Evolutionary conservation across 2,329 filamentous ascomycete genomes (phyloP).

Genomic region (Madurella mycetomatis): DNA sequence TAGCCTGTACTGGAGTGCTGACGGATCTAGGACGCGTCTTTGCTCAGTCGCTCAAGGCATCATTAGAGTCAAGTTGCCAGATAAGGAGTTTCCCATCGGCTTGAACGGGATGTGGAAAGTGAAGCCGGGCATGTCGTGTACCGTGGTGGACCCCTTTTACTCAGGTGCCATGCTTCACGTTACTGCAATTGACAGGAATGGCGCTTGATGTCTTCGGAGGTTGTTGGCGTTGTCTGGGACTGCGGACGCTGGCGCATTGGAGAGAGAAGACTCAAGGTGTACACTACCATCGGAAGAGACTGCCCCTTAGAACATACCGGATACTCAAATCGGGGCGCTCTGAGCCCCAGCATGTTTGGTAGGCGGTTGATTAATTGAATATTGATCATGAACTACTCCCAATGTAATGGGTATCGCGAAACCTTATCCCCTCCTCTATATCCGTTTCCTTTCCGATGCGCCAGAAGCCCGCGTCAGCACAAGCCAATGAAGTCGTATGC

Average conservation of each 20-base stretch:
- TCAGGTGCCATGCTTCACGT: slow-evolving; percentile 15
- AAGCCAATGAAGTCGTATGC: too few species aligned
- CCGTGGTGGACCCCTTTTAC: slow-evolving; percentile 11
- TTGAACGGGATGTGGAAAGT: slow-evolving; percentile 28
- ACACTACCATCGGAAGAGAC: too few species aligned
- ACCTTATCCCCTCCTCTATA: too few species aligned
- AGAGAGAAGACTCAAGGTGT: too few species aligned
- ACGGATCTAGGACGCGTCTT: slow-evolving; percentile 6
- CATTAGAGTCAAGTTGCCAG: slow-evolving; percentile 7
- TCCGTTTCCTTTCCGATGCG: not conserved
- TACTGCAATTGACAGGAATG: slow-evolving; percentile 1
- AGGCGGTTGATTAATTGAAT: too few species aligned
- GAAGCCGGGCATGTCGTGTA: slow-evolving; percentile 17
- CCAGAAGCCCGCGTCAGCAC: not conserved
- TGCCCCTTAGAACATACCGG: too few species aligned
- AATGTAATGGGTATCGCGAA: too few species aligned
- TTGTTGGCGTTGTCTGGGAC: too few species aligned
- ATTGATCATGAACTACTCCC: too few species aligned
- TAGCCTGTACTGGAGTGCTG: slow-evolving; percentile 3
- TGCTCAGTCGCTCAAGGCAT: slow-evolving; percentile 17
- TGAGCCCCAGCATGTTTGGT: too few species aligned
- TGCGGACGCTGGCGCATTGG: too few species aligned
- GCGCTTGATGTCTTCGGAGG: not conserved
- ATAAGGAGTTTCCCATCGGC: slow-evolving; percentile 19
- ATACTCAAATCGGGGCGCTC: too few species aligned